Evolutionary conservation across 768 basidiomycete genomes (phyloP), one percentile per base, ranked within the genome.

Genomic region (Trametes maxima): DNA sequence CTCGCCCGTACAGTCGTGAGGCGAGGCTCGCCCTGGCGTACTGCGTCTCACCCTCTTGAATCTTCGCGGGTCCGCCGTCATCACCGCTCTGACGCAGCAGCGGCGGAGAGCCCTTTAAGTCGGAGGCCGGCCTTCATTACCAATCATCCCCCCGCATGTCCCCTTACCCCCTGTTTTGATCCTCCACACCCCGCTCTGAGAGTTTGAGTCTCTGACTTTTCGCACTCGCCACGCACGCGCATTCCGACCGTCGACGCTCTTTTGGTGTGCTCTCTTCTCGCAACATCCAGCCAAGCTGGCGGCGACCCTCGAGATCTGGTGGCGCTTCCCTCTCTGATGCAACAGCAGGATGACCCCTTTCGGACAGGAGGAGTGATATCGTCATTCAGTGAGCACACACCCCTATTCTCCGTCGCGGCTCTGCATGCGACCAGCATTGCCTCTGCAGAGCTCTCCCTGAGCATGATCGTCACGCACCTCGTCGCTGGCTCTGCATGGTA

Each of bases 401-500:
- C 21, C 17, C 28, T 3, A 13, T 53, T 10, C 33, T 35, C 44
- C 11, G 21, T 19, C 13, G 33, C 21, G 28, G 13, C 16, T 36
- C n/a, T 35, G 35, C 14, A 14, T 37, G 36, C 14, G 28, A 12
- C 19, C 36, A 7, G 12, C 28, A 16, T 16, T 21, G 25, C 28
- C 47, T 14, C 21, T 21, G 8, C 37, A 57, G 56, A 57, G 46
- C 46, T 57, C 11, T 19, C 36, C 17, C n/a, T 37, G 16, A 22
- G 37, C 21, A 42, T 60, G 50, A 46, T 57, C 45, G 28, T 57
- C 21, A 36, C 55, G 21, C 42, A 57, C 5, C 44, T 62, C 35
- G 39, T 57, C 19, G 33, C 50, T 16, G 61, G 61, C 5, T 46
- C 39, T 17, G 49, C 51, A 24, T 62, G 55, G 61, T 62, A 44